phyloP scores from a whole-genome alignment of 192 early-diverging fungal genomes.

The Coemansia sp. region DNA sequence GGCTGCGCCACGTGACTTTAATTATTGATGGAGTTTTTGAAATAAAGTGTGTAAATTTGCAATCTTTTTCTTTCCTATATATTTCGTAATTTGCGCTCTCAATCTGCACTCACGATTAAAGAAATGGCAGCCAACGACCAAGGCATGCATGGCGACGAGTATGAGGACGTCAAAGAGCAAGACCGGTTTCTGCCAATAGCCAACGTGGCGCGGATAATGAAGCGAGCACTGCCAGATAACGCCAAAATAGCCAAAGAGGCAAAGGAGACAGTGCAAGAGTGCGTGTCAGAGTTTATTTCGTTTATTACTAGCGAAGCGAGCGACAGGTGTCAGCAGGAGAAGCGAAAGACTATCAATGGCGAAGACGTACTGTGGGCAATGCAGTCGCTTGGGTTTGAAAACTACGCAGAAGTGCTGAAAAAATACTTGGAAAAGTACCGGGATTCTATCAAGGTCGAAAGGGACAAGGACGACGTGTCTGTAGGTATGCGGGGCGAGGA shows the following conservation, averaged over 20 bases:
- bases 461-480: slow-evolving; percentile 42
- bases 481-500: slow-evolving; percentile 23
- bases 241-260: slow-evolving; percentile 99
- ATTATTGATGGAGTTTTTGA: background rate
- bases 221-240: slow-evolving; percentile 93
- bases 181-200: slow-evolving; percentile 97
- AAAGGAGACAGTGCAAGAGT: slow-evolving; percentile 95
- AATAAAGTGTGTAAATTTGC: background rate
- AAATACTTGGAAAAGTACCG: slow-evolving; percentile 88
- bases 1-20: background rate
- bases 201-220: slow-evolving; percentile 97
- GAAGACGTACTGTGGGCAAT: slow-evolving; percentile 99
- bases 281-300: slow-evolving; percentile 97
- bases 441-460: slow-evolving; percentile 61
- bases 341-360: slow-evolving; percentile 97
- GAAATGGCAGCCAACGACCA: slow-evolving; percentile 48
- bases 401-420: slow-evolving; percentile 89
- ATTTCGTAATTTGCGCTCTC: background rate
- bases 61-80: background rate
- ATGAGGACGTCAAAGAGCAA: slow-evolving; percentile 87
- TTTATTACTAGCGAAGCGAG: slow-evolving; percentile 98
- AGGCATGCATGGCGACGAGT: slow-evolving; percentile 37
- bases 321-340: slow-evolving; percentile 92
- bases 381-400: slow-evolving; percentile 97
- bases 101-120: background rate